Evolutionary conservation across 306 rosid genomes (phyloP).

Genomic region (Biancaea sappan): DNA sequence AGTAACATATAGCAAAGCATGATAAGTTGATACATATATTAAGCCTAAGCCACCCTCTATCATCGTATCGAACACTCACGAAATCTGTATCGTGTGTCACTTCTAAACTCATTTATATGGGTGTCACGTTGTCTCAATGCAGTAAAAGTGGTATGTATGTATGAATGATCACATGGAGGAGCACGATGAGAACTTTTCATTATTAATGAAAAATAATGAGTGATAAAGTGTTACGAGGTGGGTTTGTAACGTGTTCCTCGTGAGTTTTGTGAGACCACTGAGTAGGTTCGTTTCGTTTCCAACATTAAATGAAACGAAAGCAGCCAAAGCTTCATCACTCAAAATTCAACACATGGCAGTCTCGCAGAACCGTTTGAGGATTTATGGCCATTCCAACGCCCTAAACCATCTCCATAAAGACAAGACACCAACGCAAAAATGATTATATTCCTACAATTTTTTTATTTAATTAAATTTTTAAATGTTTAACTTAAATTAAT

Average conservation of each 20-base stretch:
- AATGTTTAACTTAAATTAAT: no score
- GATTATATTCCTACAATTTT: no score
- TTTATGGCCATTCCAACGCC: not conserved
- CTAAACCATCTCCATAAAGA: not conserved
- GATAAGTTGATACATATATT: no score
- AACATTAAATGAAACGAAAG: not conserved
- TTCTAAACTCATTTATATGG: conserved; percentile 5
- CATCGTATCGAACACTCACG: no score
- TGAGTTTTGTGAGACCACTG: not conserved
- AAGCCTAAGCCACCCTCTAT: not conserved
- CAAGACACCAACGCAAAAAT: no score
- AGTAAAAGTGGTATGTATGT: no score
- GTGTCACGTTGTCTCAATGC: no score
- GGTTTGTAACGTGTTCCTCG: not conserved
- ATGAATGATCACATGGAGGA: no score
- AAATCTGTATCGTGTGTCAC: conserved; percentile 5
- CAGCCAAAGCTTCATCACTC: not conserved
- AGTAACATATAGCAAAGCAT: conserved; percentile 69
- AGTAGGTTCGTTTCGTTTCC: not conserved
- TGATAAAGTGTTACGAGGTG: no score
- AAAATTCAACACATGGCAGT: not conserved
- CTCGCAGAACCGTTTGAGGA: not conserved
- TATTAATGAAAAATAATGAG: no score
- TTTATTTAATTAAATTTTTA: no score
- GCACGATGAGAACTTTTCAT: no score